Evolutionary conservation across 768 basidiomycete species (phyloP), one percentile per base, ranked within the genome.

Genomic region (Royoungia palumana): DNA sequence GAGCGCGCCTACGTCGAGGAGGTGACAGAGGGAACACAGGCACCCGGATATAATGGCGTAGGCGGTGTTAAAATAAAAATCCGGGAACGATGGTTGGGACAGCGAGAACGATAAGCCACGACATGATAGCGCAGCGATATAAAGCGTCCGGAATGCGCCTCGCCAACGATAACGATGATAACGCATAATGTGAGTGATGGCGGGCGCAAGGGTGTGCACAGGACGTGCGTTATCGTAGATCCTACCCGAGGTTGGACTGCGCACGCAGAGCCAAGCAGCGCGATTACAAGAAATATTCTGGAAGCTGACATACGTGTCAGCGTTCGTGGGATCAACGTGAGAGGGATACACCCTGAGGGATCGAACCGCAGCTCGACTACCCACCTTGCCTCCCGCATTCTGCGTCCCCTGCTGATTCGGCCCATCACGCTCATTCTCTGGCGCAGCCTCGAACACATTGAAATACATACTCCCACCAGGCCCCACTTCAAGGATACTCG

Each of bases 361-460:
- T 6, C 28, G 28, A 28, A 28, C 12, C 14, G 37, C 19, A 47
- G 2, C 21, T 20, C n/a, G 16, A 46, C 22, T 1, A 54, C 57
- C 36, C 70, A 88, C 89, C 80, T 87, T 90, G 22, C 81, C 85
- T 46, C 77, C 76, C 39, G 77, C 81, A 62, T 74, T 88, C 64
- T 88, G 87, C 7, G 79, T 76, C 11, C 78, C 78, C 64, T 93
- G 89, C 43, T 92, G 87, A 4, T 63, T 81, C 1, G 93, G 92
- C 4, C 92, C 92, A 59, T 95, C 92, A 40, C 88, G 71, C 60
- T 97, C 96, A 65, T 99, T 99, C 70, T 99, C 96, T 5, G 96
- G 96, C 2, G 96, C 96, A 4, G 96, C 96, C 55, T 94, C 91
- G 65, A 99, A 98, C 30, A 98, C 96, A 59, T 98, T 99, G 70